These are phyloP conservation scores for Aspergillus avenaceus DNA, from an alignment of 495 filamentous ascomycete species.

Conservation along the genomic window DNA sequence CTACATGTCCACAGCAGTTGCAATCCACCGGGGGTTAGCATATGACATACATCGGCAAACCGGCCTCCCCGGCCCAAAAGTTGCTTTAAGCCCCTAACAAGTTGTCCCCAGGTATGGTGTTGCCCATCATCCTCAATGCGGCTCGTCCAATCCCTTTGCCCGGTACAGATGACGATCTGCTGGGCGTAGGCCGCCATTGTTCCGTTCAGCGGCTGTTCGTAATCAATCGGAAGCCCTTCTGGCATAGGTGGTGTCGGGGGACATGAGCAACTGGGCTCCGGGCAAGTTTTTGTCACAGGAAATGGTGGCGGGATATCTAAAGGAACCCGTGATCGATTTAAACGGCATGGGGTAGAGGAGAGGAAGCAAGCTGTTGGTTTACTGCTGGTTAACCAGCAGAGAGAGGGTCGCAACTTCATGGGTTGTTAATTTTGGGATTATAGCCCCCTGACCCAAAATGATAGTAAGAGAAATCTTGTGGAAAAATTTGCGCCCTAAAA, in stretches of 20 bases:
- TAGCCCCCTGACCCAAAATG: background rate
- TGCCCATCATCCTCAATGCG: constrained; percentile 62
- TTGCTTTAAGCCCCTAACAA: constrained; percentile 67
- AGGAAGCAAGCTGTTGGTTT: constrained; percentile 15
- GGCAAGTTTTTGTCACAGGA: constrained; percentile 56
- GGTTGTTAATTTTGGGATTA: background rate
- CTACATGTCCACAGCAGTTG: background rate
- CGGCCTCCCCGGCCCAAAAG: constrained; percentile 61
- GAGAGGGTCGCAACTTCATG: constrained; percentile 8
- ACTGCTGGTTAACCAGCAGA: constrained; percentile 9
- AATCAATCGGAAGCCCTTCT: constrained; percentile 70
- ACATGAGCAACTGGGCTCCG: constrained; percentile 68
- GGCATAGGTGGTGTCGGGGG: constrained; percentile 61
- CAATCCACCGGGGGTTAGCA: background rate
- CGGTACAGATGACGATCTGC: constrained; percentile 80
- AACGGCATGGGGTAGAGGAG: constrained; percentile 19
- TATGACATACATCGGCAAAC: constrained; percentile 62
- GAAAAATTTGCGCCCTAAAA: background rate
- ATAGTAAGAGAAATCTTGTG: background rate
- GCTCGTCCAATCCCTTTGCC: constrained; percentile 72
- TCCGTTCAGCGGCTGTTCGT: constrained; percentile 59
- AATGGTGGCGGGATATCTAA: constrained; percentile 41
- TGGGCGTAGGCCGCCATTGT: constrained; percentile 76
- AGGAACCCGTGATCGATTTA: constrained; percentile 22
- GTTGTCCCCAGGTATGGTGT: constrained; percentile 40